Conservation (phyloP, 495 filamentous ascomycete genomes). For the Xylaria telfairii region DNA sequence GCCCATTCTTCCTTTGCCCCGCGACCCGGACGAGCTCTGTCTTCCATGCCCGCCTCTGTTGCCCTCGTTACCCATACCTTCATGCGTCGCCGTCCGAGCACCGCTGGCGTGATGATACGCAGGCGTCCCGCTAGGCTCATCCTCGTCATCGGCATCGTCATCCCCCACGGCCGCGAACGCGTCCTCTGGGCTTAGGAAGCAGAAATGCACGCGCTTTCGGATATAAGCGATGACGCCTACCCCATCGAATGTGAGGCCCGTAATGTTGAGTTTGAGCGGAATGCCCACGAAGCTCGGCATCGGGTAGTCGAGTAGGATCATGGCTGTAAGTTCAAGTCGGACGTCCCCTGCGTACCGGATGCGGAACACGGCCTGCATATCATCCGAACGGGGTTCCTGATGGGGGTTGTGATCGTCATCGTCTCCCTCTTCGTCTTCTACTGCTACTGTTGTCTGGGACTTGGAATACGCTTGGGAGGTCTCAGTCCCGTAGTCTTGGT, state of each 20-base stretch:
- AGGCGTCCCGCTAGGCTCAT: conserved; percentile 39
- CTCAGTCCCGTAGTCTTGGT: conserved; percentile 18
- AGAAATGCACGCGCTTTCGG: conserved; percentile 82
- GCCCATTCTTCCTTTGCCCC: conserved; percentile 60
- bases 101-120: conserved; percentile 36
- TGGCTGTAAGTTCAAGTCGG: conserved; percentile 84
- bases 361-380: conserved; percentile 89
- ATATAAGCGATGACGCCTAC: conserved; percentile 92
- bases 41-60: conserved; percentile 14
- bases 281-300: conserved; percentile 96
- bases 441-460: conserved; percentile 20
- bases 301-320: conserved; percentile 95
- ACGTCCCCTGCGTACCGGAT: conserved; percentile 87
- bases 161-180: conserved; percentile 70
- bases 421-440: conserved; percentile 21
- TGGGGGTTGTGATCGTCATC: conserved; percentile 41
- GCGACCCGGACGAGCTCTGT: conserved; percentile 15
- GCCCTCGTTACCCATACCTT: neutral
- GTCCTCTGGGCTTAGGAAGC: conserved; percentile 88
- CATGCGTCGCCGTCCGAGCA: conserved; percentile 32
- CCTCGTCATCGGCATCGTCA: conserved; percentile 48
- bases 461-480: conserved; percentile 22
- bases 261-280: conserved; percentile 89
- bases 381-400: conserved; percentile 62
- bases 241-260: conserved; percentile 91